These are phyloP conservation scores for Saccharomycopsis olivae DNA, from an alignment of 805 yeast genomes.

Conservation along the genomic window DNA sequence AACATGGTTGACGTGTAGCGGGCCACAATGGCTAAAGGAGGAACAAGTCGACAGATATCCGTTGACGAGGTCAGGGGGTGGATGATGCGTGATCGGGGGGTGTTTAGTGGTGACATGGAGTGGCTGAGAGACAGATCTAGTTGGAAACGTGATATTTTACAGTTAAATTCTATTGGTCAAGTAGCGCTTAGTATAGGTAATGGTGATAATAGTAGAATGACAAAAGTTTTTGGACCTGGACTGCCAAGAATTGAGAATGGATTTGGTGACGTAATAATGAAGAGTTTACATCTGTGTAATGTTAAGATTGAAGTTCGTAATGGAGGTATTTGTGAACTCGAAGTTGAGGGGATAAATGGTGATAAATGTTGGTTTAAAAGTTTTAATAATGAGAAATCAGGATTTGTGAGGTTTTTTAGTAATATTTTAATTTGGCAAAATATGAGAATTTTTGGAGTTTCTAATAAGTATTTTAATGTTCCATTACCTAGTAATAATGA, in stretches of 20 bases:
- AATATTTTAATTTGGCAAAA: slow-evolving; percentile 47
- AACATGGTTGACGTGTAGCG: too few species aligned
- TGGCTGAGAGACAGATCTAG: slow-evolving; percentile 9
- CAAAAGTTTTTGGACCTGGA: slow-evolving; percentile 1
- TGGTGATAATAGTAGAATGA: slow-evolving; percentile 5
- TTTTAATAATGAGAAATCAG: slow-evolving; percentile 4
- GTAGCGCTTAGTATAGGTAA: slow-evolving; percentile 4
- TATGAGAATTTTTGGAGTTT: slow-evolving; percentile 40
- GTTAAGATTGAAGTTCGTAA: slow-evolving; percentile 20
- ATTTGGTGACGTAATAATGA: slow-evolving; percentile 19
- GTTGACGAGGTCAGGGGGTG: slow-evolving; percentile 8
- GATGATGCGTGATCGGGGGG: slow-evolving; percentile 16
- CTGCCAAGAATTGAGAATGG: not conserved
- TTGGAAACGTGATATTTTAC: slow-evolving; percentile 8
- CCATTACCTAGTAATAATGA: slow-evolving; percentile 18
- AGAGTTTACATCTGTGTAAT: slow-evolving; percentile 24
- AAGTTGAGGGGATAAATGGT: slow-evolving; percentile 16
- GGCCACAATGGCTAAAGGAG: too few species aligned
- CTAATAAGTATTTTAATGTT: slow-evolving; percentile 38
- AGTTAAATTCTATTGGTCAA: slow-evolving; percentile 15
- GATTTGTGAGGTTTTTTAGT: slow-evolving; percentile 34
- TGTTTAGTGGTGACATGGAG: slow-evolving; percentile 18
- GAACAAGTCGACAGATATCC: too few species aligned
- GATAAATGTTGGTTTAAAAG: slow-evolving; percentile 11
- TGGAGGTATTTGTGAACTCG: slow-evolving; percentile 29